Evolutionary conservation across 2,329 filamentous ascomycete genomes (phyloP), one percentile per base, ranked within the genome.

Genomic region (Penicillium sp.): DNA sequence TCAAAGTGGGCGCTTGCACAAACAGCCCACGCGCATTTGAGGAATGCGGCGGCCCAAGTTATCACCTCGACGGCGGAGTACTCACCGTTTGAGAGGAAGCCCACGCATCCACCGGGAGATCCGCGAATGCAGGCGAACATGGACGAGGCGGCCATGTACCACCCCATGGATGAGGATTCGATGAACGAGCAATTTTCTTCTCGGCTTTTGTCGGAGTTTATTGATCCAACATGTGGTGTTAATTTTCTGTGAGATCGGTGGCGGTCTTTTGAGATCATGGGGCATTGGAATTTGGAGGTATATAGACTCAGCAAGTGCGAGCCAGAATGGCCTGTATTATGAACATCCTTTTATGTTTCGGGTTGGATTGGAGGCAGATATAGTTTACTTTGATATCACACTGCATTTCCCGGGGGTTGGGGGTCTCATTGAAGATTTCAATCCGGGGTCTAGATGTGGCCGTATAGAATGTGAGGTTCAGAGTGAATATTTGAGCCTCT

Each of bases 181-280:
- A 51, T 51, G 11, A 51, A 35, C 15, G 49, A 51, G 39, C 49
- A 38, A 1, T 52, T 52, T 11, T 41, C 22, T 2, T 52, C 49
- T 1, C 11, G 49, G 15, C 22, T 41, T n/a, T 15, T 52, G 14
- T 41, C 49, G 34, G 49, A 52, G 49, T 41, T 52, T 52, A 52
- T 52, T n/a, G 49, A 52, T 41, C 49, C 49, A 12, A 52, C 49
- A 11, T 52, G 49, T 15, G 49, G 37, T 10, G 37, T 39, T 15
- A 25, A 20, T 2, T 41, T 52, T 28, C 14, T 41, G 20, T 41
- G 35, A 52, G 5, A 5, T n/a, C 2, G 10, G 8, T 4, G 3
- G 4, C 14, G 35, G 34, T 12, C 5, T 25, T 43, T 43, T 22
- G 15, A 8, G 12, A 14, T 43, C 10, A 15, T 14, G 22, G 12